Evolutionary conservation across 768 basidiomycete genomes (phyloP).

Genomic region (Peribolospora baueri): DNA sequence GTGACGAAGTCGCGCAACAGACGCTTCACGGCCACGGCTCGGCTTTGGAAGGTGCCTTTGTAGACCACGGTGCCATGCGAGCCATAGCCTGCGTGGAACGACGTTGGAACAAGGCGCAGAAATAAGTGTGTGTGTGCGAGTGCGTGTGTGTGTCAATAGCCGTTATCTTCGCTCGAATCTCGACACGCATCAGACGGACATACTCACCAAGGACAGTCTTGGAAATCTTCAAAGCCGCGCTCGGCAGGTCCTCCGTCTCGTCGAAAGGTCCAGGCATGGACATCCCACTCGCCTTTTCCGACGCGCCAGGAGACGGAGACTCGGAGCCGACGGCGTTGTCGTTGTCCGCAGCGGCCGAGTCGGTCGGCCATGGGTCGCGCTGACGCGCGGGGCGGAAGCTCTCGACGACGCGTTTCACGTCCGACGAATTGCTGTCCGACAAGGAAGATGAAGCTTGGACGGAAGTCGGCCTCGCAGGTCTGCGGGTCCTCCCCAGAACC

Average conservation of each 20-base stretch:
- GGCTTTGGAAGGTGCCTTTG: constrained; percentile 81
- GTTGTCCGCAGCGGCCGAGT: neutral
- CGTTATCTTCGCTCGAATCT: no score
- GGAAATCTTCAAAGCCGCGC: constrained; percentile 27
- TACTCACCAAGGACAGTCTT: constrained; percentile 46
- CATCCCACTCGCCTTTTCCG: no score
- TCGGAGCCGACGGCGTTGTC: neutral
- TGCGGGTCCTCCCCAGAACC: neutral
- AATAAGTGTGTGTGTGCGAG: neutral
- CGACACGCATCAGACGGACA: neutral
- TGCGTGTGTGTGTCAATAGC: neutral
- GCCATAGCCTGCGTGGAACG: constrained; percentile 41
- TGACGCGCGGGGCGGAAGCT: no score
- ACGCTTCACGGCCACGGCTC: constrained; percentile 94
- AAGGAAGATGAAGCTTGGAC: no score
- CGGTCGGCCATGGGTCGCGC: no score
- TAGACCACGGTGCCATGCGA: constrained; percentile 93
- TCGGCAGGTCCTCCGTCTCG: neutral
- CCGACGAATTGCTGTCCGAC: no score
- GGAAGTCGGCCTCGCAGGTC: neutral
- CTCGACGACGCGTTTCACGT: no score
- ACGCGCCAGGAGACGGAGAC: no score
- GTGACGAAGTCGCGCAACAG: constrained; percentile 87
- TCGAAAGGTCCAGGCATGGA: no score
- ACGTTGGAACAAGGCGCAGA: neutral